These are phyloP conservation scores for Coemansia interrupta DNA, from an alignment of 192 early-diverging fungal genomes.

Conservation along the genomic window DNA sequence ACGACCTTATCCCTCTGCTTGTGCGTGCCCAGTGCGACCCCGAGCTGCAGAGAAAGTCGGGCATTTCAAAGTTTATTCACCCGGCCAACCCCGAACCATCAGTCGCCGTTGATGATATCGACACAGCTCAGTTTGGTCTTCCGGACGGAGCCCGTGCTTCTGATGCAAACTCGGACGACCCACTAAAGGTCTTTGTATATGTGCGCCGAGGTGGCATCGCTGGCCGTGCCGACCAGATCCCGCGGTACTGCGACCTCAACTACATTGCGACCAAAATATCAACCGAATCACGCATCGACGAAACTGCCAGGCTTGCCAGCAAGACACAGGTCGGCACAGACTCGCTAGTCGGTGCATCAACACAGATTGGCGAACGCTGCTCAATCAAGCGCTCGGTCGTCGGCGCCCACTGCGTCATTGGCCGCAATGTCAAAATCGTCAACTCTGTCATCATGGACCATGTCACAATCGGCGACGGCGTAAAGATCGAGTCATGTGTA, in stretches of 20 bases:
- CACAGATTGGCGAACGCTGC: constrained; percentile 88
- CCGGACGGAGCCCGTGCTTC: constrained; percentile 20
- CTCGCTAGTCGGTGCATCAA: constrained; percentile 84
- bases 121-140: constrained; percentile 21
- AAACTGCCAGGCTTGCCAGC: constrained; percentile 63
- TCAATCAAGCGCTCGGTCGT: constrained; percentile 91
- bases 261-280: constrained; percentile 58
- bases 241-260: constrained; percentile 86
- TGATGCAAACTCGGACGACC: constrained; percentile 51
- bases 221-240: constrained; percentile 78
- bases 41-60: constrained; percentile 51
- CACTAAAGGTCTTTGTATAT: constrained; percentile 54
- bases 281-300: constrained; percentile 59
- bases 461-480: constrained; percentile 89
- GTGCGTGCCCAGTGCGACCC: constrained; percentile 81
- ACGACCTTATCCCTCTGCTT: constrained; percentile 82
- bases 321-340: constrained; percentile 82
- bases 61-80: constrained; percentile 31
- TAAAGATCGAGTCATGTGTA: constrained; percentile 82
- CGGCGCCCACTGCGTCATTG: constrained; percentile 91
- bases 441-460: constrained; percentile 98
- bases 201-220: constrained; percentile 67
- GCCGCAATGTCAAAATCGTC: constrained; percentile 91
- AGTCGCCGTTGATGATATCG: constrained; percentile 41
- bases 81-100: constrained; percentile 25